These are phyloP conservation scores for Talaromyces trachyspermus DNA, from an alignment of 495 filamentous ascomycete genomes.

Conservation along the genomic window DNA sequence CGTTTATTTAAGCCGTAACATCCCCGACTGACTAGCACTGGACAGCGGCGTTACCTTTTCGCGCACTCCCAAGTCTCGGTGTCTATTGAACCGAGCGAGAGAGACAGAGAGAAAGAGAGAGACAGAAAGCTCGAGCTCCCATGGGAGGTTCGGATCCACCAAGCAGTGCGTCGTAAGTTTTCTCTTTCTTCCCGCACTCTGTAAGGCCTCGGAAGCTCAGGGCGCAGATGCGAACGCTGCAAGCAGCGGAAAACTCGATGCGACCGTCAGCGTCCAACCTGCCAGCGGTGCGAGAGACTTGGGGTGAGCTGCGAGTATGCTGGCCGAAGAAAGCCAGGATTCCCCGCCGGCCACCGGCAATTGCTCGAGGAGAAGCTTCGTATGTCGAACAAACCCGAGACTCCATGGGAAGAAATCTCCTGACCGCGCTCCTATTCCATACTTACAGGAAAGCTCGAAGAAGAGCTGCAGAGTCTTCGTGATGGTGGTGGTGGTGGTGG, in stretches of 20 bases:
- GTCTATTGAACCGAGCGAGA: background rate
- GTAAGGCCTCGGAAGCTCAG: background rate
- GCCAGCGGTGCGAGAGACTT: background rate
- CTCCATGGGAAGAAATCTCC: background rate
- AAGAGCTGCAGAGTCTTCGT: background rate
- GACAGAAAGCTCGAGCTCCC: background rate
- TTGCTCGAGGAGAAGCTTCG: constrained; percentile 3
- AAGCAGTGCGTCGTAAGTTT: background rate
- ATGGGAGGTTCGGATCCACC: background rate
- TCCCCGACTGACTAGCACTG: background rate
- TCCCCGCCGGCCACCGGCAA: background rate
- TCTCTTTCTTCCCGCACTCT: background rate
- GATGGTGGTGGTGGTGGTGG: background rate
- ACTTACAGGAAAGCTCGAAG: background rate
- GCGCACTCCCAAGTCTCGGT: background rate
- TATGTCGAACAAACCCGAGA: background rate
- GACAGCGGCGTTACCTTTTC: background rate
- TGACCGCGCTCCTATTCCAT: background rate
- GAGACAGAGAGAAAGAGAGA: background rate
- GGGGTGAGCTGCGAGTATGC: background rate
- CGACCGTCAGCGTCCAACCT: background rate
- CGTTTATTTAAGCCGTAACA: background rate
- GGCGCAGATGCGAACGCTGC: background rate
- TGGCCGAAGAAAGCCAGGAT: background rate
- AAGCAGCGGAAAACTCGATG: constrained; percentile 2